These are phyloP conservation scores for Sextonia rubra DNA, from an alignment of 164 flowering plant genomes.

Conservation along the genomic window DNA sequence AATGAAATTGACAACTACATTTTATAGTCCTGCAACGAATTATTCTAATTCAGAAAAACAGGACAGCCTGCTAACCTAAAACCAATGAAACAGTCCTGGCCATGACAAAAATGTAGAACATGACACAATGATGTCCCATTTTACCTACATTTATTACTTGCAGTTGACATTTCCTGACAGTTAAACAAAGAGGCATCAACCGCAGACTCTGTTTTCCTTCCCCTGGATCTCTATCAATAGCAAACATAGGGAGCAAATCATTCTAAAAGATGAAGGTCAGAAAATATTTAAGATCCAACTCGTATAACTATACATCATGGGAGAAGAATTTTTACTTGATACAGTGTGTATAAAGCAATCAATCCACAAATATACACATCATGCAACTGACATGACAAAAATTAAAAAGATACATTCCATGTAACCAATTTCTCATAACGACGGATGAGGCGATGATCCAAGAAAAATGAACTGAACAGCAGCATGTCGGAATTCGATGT, in stretches of 20 bases:
- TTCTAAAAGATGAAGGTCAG: neutral
- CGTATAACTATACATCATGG: neutral
- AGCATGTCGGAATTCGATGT: neutral
- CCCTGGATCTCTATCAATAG: neutral
- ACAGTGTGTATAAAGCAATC: conserved; percentile 9
- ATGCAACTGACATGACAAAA: neutral
- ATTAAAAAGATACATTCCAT: neutral
- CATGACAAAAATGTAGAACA: too few species aligned
- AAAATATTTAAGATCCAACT: neutral
- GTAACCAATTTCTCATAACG: neutral
- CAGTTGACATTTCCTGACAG: neutral
- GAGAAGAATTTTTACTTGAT: neutral
- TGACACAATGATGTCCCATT: too few species aligned
- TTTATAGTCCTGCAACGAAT: too few species aligned
- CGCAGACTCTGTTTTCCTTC: too few species aligned
- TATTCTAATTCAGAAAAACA: too few species aligned
- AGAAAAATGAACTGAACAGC: neutral
- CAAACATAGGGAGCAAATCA: neutral
- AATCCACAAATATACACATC: neutral
- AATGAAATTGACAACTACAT: too few species aligned
- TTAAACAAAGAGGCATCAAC: neutral
- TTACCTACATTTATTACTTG: too few species aligned
- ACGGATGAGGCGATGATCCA: neutral
- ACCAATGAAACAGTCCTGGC: too few species aligned
- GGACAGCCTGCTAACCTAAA: too few species aligned